Conservation (phyloP, 1,284 basidiomycete species). For the Ceratobasidium sp. region DNA sequence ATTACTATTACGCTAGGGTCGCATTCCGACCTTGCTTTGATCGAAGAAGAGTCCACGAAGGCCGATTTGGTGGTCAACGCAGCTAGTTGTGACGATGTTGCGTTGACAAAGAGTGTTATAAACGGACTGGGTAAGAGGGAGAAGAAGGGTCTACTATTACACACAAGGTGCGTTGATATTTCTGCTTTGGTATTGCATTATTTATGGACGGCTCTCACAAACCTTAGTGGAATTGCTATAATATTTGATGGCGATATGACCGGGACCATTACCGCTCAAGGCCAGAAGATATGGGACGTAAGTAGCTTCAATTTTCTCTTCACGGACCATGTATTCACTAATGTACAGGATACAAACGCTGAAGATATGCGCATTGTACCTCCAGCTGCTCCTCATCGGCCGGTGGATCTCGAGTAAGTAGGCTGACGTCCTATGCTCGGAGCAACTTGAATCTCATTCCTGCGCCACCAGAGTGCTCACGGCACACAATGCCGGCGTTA, state of each 20-base stretch:
- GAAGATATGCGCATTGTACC: slow-evolving; percentile 2
- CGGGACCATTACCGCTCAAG: neutral
- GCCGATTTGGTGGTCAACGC: slow-evolving; percentile 52
- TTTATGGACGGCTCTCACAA: neutral
- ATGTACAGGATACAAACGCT: slow-evolving; percentile 6
- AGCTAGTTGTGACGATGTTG: slow-evolving; percentile 49
- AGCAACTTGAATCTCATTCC: neutral
- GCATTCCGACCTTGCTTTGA: slow-evolving; percentile 48
- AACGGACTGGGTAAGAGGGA: slow-evolving; percentile 8
- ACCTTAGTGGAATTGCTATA: slow-evolving; percentile 5
- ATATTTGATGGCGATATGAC: neutral
- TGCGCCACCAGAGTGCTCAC: neutral
- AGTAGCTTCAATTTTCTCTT: neutral
- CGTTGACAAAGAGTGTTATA: slow-evolving; percentile 49
- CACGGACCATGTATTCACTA: neutral
- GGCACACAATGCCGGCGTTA: slow-evolving; percentile 5
- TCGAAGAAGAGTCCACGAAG: slow-evolving; percentile 46
- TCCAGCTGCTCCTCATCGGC: neutral
- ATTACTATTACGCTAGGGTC: slow-evolving; percentile 47
- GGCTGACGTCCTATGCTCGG: neutral
- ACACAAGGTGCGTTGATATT: slow-evolving; percentile 5
- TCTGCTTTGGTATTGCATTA: neutral
- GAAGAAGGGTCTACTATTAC: slow-evolving; percentile 8
- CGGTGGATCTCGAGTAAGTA: slow-evolving; percentile 12
- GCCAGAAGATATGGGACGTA: slow-evolving; percentile 8